Percentiles rank a stretch among this genome's conserved stretches.
These are phyloP conservation scores for Lichtheimia corymbifera DNA, from an alignment of 371 early-diverging fungal genomes.

Conservation along the genomic window DNA sequence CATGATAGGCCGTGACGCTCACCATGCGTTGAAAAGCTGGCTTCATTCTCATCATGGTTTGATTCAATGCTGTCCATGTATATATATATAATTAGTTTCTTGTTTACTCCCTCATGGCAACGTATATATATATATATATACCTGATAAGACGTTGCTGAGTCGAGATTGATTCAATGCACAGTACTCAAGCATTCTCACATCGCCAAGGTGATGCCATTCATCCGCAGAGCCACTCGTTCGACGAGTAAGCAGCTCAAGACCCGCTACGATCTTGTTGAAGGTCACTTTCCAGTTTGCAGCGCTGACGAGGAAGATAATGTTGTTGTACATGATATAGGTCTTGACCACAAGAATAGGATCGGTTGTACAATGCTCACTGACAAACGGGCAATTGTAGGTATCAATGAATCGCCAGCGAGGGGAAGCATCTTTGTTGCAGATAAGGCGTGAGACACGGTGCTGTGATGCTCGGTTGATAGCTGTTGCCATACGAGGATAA, in stretches of 20 bases:
- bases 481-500: constrained; percentile 5
- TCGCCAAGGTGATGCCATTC: constrained; percentile 71
- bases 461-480: background rate
- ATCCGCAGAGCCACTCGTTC: constrained; percentile 48
- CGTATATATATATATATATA: too few relatives aligned
- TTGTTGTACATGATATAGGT: constrained; percentile 64
- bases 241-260: constrained; percentile 28
- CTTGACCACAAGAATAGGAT: constrained; percentile 31
- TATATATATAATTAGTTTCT: background rate
- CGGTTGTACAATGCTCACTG: constrained; percentile 7
- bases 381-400: constrained; percentile 4
- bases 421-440: background rate
- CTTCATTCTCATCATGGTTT: constrained; percentile 30
- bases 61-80: background rate
- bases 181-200: constrained; percentile 68
- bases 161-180: constrained; percentile 63
- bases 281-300: constrained; percentile 76
- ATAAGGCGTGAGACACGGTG: background rate
- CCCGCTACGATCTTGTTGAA: constrained; percentile 64
- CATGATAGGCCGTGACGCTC: constrained; percentile 64
- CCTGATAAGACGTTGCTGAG: constrained; percentile 62
- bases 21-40: constrained; percentile 62
- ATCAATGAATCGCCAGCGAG: background rate
- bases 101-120: constrained; percentile 26
- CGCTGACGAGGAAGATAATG: constrained; percentile 72